Conservation (phyloP, 345 rosid genomes). For the Clarkia xantiana region DNA sequence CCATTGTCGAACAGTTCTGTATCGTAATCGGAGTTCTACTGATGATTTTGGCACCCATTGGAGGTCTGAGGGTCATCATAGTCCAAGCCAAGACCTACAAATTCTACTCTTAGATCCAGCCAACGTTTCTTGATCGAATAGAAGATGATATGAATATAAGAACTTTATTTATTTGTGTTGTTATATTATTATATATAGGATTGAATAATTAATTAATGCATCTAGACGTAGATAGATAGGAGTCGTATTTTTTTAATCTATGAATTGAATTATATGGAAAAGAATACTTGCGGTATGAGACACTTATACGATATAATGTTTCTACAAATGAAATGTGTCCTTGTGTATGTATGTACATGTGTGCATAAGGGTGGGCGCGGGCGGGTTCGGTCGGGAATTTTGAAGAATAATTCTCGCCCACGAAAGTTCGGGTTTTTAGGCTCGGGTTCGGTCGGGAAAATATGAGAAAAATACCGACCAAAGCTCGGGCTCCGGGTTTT, state of each 20-base stretch:
- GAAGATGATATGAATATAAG: background rate
- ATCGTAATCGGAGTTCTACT: constrained; percentile 41
- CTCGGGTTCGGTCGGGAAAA: no score
- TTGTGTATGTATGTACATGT: no score
- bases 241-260: background rate
- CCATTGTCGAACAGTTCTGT: constrained; percentile 38
- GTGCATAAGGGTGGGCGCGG: no score
- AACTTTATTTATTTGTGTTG: background rate
- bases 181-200: no score
- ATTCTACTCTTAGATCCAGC: constrained; percentile 32
- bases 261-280: background rate
- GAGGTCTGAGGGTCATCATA: constrained; percentile 64
- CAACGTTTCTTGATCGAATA: background rate
- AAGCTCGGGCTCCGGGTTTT: no score
- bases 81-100: constrained; percentile 34
- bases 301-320: no score
- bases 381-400: no score
- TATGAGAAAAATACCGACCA: no score
- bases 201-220: no score
- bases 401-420: no score
- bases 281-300: background rate
- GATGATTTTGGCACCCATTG: constrained; percentile 70
- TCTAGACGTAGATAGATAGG: constrained; percentile 51
- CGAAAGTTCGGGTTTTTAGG: no score
- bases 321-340: no score